Evolutionary conservation across 2,329 filamentous ascomycete genomes (phyloP), one percentile per base, ranked within the genome.

Genomic region (Diaporthe destruens): DNA sequence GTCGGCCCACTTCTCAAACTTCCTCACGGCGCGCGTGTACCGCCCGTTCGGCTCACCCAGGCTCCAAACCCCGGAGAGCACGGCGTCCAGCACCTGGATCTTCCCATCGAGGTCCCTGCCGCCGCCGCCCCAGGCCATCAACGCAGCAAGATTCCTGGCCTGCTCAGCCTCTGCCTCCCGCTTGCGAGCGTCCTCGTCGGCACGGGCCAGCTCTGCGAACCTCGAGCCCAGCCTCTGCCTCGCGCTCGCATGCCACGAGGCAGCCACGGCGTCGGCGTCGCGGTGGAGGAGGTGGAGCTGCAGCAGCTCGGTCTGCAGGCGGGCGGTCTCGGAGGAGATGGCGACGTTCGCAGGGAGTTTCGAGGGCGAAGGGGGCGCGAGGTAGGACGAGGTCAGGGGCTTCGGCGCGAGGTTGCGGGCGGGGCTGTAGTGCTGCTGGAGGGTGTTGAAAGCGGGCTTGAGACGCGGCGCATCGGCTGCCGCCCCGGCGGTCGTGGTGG

Each of bases 371-470:
- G 90, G 87, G 0, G 90, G 88, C 23, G 88, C 88, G 56, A 91
- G 85, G 80, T 85, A 87, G 53, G 86, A 84, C 18, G 89, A 83
- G 0, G 88, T 88, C n/a, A 89, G 83, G 6, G 90, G 89, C 74
- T 93, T 93, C 0, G 91, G 89, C 0, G 87, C 86, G 11, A 85
- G 82, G 5, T 84, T 85, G 77, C 92, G 92, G 56, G 88, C 88
- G 0, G 91, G 91, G 36, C 89, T 91, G 82, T 89, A 92, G 81
- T 92, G 90, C 76, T 93, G 90, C 76, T 93, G 90, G 51, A 89
- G 86, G 0, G 88, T 91, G 61, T 85, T 88, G 80, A 92, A 92
- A 59, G 86, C 82, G 0, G 90, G 89, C 11, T 87, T 86, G 34
- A 83, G 81, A n/a, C 82, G 80, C 23, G 82, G 80, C 53, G 79